phyloP scores from a whole-genome alignment of 176 grass and related monocot species.

The Oryza glumipatula region DNA sequence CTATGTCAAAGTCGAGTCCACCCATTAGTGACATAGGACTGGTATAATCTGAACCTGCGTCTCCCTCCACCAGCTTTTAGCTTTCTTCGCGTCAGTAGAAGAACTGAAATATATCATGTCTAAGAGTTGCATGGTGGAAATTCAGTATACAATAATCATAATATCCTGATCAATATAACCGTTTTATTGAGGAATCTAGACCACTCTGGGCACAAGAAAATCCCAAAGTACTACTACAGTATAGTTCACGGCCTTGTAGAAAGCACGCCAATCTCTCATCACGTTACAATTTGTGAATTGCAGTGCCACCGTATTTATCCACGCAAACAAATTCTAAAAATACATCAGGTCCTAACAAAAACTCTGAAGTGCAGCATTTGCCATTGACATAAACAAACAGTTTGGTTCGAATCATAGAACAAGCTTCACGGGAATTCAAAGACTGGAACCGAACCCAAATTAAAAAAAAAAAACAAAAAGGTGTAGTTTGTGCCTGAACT shows the following conservation, averaged over 20 bases:
- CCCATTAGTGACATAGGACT: no score
- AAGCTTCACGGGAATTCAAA: background rate
- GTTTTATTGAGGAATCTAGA: background rate
- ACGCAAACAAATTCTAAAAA: background rate
- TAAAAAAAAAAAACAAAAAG: background rate
- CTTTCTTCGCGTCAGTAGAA: slow-evolving; percentile 10
- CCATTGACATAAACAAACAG: background rate
- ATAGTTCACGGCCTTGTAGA: background rate
- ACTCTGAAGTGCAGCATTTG: background rate
- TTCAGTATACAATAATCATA: background rate
- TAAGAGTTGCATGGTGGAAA: slow-evolving; percentile 20
- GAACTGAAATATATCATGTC: slow-evolving; percentile 3
- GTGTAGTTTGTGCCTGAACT: no score
- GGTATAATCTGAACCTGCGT: no score
- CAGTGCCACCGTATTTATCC: background rate
- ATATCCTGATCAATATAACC: background rate
- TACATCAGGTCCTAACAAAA: background rate
- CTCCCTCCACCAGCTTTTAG: no score
- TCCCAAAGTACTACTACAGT: background rate
- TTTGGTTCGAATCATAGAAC: background rate
- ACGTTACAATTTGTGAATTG: background rate
- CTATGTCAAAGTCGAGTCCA: slow-evolving; percentile 19
- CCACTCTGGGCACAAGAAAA: background rate
- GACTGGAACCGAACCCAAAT: no score
- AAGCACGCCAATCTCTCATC: background rate